A percentile compares a stretch with the other conserved stretches of the same genome.
Evolutionary conservation across 306 rosid species (phyloP).

Genomic region (Casuarina equisetifolia): DNA sequence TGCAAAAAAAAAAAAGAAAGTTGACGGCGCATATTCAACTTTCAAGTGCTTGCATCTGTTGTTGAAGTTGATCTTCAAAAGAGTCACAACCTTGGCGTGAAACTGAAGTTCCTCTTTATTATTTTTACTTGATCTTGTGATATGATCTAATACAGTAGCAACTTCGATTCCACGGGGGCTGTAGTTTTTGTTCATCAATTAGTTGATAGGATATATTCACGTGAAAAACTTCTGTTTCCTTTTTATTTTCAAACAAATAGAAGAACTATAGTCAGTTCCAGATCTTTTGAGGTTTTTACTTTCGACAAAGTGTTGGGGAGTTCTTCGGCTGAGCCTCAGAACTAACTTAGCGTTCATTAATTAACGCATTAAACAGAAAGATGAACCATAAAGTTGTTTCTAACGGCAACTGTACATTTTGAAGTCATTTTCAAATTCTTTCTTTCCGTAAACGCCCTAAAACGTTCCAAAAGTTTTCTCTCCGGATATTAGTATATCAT

Average conservation of each 20-base stretch:
- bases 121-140: not conserved
- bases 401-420: not conserved
- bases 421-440: not conserved
- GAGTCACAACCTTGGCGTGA: not conserved
- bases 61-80: not conserved
- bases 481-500: not conserved
- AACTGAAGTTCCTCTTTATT: not conserved
- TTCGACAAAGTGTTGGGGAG: too few relatives aligned
- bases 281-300: too few relatives aligned
- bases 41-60: not conserved
- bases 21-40: not conserved
- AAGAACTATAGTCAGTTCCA: too few relatives aligned
- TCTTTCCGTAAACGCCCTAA: not conserved
- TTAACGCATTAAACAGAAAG: not conserved
- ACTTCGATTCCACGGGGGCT: not conserved
- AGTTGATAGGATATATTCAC: not conserved
- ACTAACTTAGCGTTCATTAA: not conserved
- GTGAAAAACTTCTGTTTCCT: not conserved
- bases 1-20: not conserved
- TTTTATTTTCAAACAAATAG: too few relatives aligned
- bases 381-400: not conserved
- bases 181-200: not conserved
- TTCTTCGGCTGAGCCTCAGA: too few relatives aligned
- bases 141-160: not conserved
- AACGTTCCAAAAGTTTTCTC: not conserved